Base-by-base conservation (phyloP, 176 grass and related monocot genomes). In the Rhynchospora pubera region DNA sequence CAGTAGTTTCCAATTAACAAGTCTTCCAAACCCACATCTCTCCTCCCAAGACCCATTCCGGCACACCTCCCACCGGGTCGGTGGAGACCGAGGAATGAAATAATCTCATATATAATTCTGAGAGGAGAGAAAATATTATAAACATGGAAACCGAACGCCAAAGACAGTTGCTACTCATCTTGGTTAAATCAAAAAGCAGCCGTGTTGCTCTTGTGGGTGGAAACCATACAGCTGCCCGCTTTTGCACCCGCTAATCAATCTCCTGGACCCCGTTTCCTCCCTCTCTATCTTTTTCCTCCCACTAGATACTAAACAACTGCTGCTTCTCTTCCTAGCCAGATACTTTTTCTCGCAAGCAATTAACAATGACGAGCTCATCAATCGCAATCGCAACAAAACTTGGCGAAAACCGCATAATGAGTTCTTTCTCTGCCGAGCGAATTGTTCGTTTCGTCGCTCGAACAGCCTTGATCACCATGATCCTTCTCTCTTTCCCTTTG, bases 141-240 rank as follows among this genome's bases (percentile, higher is more conserved):
- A 56, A 13, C 61, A 82, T 91, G 89, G 86, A 91, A 70, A 3
- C 42, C 24, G 65, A 70, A 50, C 86, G 86, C 5, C 16, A 65
- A 23, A 68, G 80, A 23, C 79, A 85, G 67, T 68, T 83, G 88
- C 43, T 87, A 76, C 86, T 87, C 72, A 82, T 89, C 80, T 80
- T 62, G 69, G 70, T 85, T 24, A 57, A 65, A 78, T 83, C 56
- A 19, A 83, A 79, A 70, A 76, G 84, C 89, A 65, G 86, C 1
- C 69, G 86, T 64, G 57, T 85, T 11, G 84, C 50, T 46, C 78
- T 93, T 52, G 86, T 89, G 71, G 88, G 88, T 83, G 86, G 84
- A 42, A 93, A 91, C 78, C 88, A 88, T 85, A 90, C 86, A 62
- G 84, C 86, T 34, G 82, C 84, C 39, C 88, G 88, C 80, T 91